These are phyloP conservation scores for Camellia granthamiana DNA, from an alignment of 148 eudicot genomes.

Conservation along the genomic window DNA sequence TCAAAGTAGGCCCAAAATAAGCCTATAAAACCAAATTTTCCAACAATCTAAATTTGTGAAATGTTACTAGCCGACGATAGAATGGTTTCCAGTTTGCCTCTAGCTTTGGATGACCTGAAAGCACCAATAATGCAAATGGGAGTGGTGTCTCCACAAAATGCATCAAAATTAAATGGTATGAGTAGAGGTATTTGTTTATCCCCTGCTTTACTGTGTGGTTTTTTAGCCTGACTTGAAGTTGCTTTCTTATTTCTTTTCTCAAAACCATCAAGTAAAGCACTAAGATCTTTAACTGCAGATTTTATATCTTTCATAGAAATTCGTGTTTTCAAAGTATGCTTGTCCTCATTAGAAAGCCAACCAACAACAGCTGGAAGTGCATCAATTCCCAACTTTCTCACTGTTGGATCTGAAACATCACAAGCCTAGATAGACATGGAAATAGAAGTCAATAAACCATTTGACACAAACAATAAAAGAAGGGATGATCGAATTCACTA, in stretches of 20 bases:
- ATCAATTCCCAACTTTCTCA: no score
- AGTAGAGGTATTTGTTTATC: slow-evolving; percentile 49
- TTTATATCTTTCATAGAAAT: slow-evolving; percentile 68
- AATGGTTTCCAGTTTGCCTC: slow-evolving; percentile 24
- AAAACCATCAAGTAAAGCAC: slow-evolving; percentile 57
- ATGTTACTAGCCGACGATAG: slow-evolving; percentile 53
- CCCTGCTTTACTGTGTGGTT: slow-evolving; percentile 41
- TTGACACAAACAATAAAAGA: not conserved
- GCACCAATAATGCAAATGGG: slow-evolving; percentile 90
- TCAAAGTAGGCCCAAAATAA: no score
- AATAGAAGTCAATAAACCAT: not conserved
- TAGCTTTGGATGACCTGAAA: slow-evolving; percentile 57
- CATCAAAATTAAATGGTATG: slow-evolving; percentile 53
- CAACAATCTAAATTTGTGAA: no score
- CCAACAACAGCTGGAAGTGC: no score
- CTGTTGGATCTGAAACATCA: no score
- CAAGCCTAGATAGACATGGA: no score
- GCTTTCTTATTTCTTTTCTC: slow-evolving; percentile 69
- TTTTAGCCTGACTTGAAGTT: slow-evolving; percentile 42
- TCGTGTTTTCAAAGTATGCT: not conserved
- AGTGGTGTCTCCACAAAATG: slow-evolving; percentile 58
- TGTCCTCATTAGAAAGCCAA: no score
- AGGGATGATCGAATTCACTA: not conserved
- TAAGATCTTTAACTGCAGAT: slow-evolving; percentile 77
- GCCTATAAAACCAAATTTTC: no score